These are phyloP conservation scores for Arthrobotrys musiformis DNA, from an alignment of 2,329 filamentous ascomycete species.

Conservation along the genomic window DNA sequence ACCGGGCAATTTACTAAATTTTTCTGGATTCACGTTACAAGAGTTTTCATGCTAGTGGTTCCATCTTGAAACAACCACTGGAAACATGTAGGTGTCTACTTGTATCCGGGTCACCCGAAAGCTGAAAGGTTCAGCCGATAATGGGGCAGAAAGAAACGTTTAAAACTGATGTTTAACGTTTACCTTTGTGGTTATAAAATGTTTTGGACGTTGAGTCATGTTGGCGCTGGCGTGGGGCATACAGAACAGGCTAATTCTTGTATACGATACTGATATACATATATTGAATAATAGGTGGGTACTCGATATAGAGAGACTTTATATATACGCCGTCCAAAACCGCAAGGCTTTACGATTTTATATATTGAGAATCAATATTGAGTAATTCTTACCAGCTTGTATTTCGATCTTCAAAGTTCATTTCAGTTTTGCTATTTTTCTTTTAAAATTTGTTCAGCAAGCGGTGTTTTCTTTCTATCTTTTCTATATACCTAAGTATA, in stretches of 20 bases:
- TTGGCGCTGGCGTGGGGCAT: too few species aligned
- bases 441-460: background rate
- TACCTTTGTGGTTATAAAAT: too few species aligned
- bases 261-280: too few species aligned
- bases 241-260: too few species aligned
- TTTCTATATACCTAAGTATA: too few species aligned
- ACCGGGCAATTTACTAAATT: slow-evolving; percentile 13
- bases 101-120: background rate
- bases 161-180: too few species aligned
- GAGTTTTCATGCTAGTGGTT: background rate
- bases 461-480: background rate
- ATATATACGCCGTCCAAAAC: background rate
- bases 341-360: background rate
- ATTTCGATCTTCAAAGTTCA: background rate
- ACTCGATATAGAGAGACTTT: background rate
- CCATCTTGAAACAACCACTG: background rate
- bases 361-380: background rate
- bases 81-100: background rate
- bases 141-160: too few species aligned
- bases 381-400: background rate
- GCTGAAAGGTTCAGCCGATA: background rate
- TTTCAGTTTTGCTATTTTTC: background rate
- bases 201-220: too few species aligned
- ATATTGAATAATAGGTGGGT: too few species aligned
- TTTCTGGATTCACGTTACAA: slow-evolving; percentile 19